phyloP scores from a whole-genome alignment of 2,329 filamentous ascomycete species.

The Aspergillus melleus region DNA sequence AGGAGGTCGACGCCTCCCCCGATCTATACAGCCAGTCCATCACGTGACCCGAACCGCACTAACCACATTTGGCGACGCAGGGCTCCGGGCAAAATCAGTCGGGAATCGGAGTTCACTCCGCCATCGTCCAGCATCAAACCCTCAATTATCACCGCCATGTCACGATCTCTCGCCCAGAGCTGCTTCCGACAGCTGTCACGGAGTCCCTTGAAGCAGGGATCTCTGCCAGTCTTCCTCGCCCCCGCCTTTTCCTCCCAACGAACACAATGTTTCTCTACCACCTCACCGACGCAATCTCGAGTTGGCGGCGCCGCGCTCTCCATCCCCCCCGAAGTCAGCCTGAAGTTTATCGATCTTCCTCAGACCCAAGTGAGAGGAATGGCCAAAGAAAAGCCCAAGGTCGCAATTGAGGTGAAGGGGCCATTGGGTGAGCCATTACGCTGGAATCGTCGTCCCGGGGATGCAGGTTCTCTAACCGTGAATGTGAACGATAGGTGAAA shows the following conservation, averaged over 20 bases:
- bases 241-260: slow-evolving; percentile 61
- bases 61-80: slow-evolving; percentile 19
- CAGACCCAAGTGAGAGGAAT: slow-evolving; percentile 59
- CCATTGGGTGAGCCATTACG: slow-evolving; percentile 62
- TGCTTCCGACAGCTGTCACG: slow-evolving; percentile 58
- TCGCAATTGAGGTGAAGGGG: slow-evolving; percentile 70
- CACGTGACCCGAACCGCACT: slow-evolving; percentile 17
- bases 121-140: slow-evolving; percentile 22
- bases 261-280: slow-evolving; percentile 68
- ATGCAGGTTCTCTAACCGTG: not conserved
- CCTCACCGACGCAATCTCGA: slow-evolving; percentile 69
- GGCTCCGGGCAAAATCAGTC: slow-evolving; percentile 35
- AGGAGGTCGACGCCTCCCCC: not conserved
- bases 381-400: slow-evolving; percentile 62
- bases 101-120: slow-evolving; percentile 24
- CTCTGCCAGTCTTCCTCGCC: slow-evolving; percentile 71
- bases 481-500: slow-evolving; percentile 56
- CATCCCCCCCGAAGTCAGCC: slow-evolving; percentile 78
- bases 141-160: slow-evolving; percentile 51
- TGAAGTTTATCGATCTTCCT: slow-evolving; percentile 66
- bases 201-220: slow-evolving; percentile 48
- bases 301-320: slow-evolving; percentile 79
- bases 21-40: slow-evolving; percentile 12
- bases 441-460: too few species aligned
- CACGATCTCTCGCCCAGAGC: slow-evolving; percentile 63